Conservation (phyloP, 1,284 basidiomycete species). For the Ustilago sp. region DNA sequence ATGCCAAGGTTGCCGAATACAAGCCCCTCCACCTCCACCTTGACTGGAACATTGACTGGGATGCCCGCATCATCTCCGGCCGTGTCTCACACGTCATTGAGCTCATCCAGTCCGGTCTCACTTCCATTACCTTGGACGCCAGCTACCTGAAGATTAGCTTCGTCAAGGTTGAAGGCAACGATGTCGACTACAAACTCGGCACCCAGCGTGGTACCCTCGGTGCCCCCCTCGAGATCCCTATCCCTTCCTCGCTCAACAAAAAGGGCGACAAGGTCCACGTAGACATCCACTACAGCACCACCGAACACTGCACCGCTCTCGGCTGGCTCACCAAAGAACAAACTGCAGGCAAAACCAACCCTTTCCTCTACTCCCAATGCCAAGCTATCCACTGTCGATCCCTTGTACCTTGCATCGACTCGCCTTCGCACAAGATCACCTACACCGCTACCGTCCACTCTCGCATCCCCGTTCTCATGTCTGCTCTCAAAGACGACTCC, state of each 20-base stretch:
- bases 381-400: constrained; percentile 75
- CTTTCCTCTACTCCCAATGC: constrained; percentile 93
- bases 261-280: constrained; percentile 57
- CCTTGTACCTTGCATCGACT: constrained; percentile 63
- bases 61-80: constrained; percentile 77
- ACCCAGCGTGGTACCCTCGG: constrained; percentile 70
- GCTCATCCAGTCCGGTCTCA: constrained; percentile 75
- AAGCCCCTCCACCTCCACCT: constrained; percentile 71
- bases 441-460: constrained; percentile 64
- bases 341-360: constrained; percentile 80
- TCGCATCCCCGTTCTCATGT: constrained; percentile 66
- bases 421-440: constrained; percentile 67
- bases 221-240: constrained; percentile 69
- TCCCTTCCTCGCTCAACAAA: constrained; percentile 59
- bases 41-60: constrained; percentile 87
- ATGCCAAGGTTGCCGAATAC: constrained; percentile 60
- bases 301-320: constrained; percentile 82
- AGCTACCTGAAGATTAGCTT: constrained; percentile 77
- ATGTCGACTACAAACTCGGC: constrained; percentile 74
- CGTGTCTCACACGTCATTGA: constrained; percentile 78
- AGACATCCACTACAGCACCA: constrained; percentile 74
- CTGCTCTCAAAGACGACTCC: constrained; percentile 61
- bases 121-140: constrained; percentile 83
- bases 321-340: constrained; percentile 94
- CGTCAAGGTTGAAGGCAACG: constrained; percentile 74